phyloP scores from a whole-genome alignment of 2,329 filamentous ascomycete species.

The Falciphora oryzae region DNA sequence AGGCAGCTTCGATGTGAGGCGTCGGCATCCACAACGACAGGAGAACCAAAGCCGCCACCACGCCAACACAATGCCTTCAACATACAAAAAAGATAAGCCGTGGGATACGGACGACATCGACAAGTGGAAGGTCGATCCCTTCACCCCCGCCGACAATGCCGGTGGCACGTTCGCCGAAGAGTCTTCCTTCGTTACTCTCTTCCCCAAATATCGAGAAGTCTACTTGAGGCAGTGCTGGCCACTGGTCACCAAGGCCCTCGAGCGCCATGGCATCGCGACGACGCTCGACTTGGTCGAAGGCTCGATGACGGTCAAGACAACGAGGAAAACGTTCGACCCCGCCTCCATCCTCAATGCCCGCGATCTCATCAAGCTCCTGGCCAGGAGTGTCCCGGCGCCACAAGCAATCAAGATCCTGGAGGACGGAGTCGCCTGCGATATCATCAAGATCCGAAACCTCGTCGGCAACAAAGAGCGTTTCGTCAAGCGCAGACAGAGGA shows the following conservation, averaged over 20 bases:
- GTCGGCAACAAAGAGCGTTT: slow-evolving; percentile 94
- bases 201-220: slow-evolving; percentile 93
- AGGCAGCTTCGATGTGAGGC: neutral
- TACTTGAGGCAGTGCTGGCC: slow-evolving; percentile 94
- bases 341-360: slow-evolving; percentile 89
- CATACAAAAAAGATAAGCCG: slow-evolving; percentile 82
- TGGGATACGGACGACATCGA: slow-evolving; percentile 98
- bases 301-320: slow-evolving; percentile 95
- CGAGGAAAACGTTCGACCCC: slow-evolving; percentile 84
- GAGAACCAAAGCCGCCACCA: neutral
- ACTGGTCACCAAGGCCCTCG: slow-evolving; percentile 77
- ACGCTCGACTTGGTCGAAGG: slow-evolving; percentile 92
- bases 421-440: slow-evolving; percentile 85
- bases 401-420: slow-evolving; percentile 93
- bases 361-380: slow-evolving; percentile 88
- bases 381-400: slow-evolving; percentile 84
- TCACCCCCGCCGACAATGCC: slow-evolving; percentile 78
- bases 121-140: slow-evolving; percentile 89
- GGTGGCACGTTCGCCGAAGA: slow-evolving; percentile 88
- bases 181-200: slow-evolving; percentile 80
- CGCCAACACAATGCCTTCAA: slow-evolving; percentile 67
- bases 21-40: neutral
- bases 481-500: slow-evolving; percentile 87
- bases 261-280: slow-evolving; percentile 83
- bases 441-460: slow-evolving; percentile 90